These are phyloP conservation scores for Globisporangium cylindrosporum DNA, from an alignment of 352 stramenopile species.

Conservation along the genomic window DNA sequence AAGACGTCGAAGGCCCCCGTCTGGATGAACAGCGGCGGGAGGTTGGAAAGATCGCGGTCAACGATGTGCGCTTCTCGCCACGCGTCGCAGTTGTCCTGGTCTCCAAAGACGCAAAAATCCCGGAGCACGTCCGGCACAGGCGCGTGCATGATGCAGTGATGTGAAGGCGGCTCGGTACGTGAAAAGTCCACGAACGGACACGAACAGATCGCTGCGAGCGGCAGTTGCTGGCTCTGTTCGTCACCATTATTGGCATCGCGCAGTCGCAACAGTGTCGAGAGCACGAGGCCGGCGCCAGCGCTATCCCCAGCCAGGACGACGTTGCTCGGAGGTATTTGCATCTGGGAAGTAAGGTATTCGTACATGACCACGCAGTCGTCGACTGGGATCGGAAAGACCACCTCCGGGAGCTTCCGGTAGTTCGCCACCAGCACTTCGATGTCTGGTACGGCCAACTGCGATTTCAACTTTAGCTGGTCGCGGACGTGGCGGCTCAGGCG, in stretches of 20 bases:
- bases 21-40: constrained; percentile 48
- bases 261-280: constrained; percentile 43
- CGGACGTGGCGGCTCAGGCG: constrained; percentile 27
- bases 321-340: constrained; percentile 25
- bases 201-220: constrained; percentile 34
- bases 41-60: constrained; percentile 32
- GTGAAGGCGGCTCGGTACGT: constrained; percentile 24
- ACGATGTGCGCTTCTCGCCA: constrained; percentile 42
- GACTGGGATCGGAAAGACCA: constrained; percentile 35
- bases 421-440: constrained; percentile 60
- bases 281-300: constrained; percentile 42
- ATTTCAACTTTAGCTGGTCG: constrained; percentile 11
- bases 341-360: constrained; percentile 31
- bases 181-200: constrained; percentile 53
- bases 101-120: constrained; percentile 23
- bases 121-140: constrained; percentile 36
- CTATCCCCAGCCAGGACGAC: constrained; percentile 55
- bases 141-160: constrained; percentile 51
- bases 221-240: constrained; percentile 12
- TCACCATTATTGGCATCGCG: constrained; percentile 16
- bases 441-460: too few relatives aligned
- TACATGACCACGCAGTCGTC: constrained; percentile 51
- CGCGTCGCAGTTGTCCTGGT: background rate
- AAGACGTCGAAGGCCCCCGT: constrained; percentile 47
- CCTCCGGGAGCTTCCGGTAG: constrained; percentile 60